Evolutionary conservation across 2,329 filamentous ascomycete genomes (phyloP).

Genomic region (Neophaeococcomyces mojaviensis): DNA sequence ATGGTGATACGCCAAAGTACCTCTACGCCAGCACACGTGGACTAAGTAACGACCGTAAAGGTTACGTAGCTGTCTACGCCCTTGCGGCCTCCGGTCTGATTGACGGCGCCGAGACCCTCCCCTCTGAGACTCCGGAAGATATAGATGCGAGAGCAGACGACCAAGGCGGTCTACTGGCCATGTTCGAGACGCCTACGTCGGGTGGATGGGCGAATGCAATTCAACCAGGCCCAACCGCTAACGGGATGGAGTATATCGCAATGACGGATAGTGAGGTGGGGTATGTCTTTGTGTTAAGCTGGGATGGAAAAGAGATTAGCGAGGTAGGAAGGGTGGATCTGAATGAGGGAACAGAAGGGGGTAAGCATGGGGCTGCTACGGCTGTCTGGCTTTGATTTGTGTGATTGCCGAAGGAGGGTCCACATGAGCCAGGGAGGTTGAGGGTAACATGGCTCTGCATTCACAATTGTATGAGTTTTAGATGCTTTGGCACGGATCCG

Average conservation of each 20-base stretch:
- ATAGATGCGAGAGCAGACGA: slow-evolving; percentile 4
- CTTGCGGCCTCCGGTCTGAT: slow-evolving; percentile 14
- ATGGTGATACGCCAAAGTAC: slow-evolving; percentile 15
- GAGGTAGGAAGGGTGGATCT: slow-evolving; percentile 19
- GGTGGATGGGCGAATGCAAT: slow-evolving; percentile 24
- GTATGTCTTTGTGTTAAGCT: slow-evolving; percentile 20
- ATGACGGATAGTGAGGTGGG: slow-evolving; percentile 24
- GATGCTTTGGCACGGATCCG: too few relatives aligned
- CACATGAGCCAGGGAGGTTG: too few relatives aligned
- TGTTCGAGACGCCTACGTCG: slow-evolving; percentile 21
- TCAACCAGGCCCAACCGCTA: slow-evolving; percentile 22
- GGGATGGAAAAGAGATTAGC: slow-evolving; percentile 19
- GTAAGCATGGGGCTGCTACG: slow-evolving; percentile 20
- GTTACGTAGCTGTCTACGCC: slow-evolving; percentile 21
- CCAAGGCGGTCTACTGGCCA: slow-evolving; percentile 15
- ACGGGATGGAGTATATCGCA: slow-evolving; percentile 26
- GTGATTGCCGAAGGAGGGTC: too few relatives aligned
- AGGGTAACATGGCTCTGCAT: too few relatives aligned
- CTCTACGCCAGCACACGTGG: slow-evolving; percentile 22
- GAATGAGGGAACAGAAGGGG: slow-evolving; percentile 13
- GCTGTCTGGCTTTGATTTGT: slow-evolving; percentile 20
- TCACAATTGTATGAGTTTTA: too few relatives aligned
- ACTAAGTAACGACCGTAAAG: slow-evolving; percentile 15
- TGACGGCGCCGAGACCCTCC: slow-evolving; percentile 1
- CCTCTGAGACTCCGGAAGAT: neutral